A percentile compares a stretch with the other conserved stretches of the same genome.
phyloP scores from a whole-genome alignment of 345 rosid species.

The Bruguiera sexangula region DNA sequence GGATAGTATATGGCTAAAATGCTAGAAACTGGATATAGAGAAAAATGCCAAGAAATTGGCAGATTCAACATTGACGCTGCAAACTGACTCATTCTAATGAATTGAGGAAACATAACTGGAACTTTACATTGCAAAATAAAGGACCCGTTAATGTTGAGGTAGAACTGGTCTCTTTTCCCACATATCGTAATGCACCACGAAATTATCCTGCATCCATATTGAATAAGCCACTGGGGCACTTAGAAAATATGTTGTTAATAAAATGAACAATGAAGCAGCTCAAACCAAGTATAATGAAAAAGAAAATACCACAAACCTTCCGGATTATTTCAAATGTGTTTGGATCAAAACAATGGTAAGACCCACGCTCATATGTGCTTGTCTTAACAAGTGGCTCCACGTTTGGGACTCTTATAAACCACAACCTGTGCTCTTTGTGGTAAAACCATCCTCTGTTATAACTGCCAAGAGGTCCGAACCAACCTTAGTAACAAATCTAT shows the following conservation, averaged over 20 bases:
- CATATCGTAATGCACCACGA: slow-evolving; percentile 66
- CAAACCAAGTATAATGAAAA: background rate
- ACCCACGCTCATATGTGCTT: slow-evolving; percentile 67
- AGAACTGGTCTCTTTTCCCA: slow-evolving; percentile 88
- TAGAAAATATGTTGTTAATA: background rate
- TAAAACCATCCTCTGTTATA: slow-evolving; percentile 86
- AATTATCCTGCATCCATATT: slow-evolving; percentile 63
- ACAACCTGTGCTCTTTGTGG: slow-evolving; percentile 73
- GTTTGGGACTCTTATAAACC: slow-evolving; percentile 70
- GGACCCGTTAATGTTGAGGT: slow-evolving; percentile 63
- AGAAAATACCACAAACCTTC: slow-evolving; percentile 53
- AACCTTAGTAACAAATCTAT: no score
- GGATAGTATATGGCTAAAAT: no score
- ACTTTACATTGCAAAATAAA: slow-evolving; percentile 59
- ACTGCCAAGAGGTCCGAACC: slow-evolving; percentile 42
- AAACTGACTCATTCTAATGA: slow-evolving; percentile 34
- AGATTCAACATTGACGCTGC: slow-evolving; percentile 27
- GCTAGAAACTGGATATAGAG: no score
- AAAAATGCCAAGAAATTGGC: slow-evolving; percentile 3
- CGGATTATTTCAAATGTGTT: slow-evolving; percentile 62
- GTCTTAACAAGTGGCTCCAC: slow-evolving; percentile 88
- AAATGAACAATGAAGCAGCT: background rate
- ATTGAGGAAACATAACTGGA: slow-evolving; percentile 22
- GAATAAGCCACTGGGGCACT: background rate
- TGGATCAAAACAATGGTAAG: slow-evolving; percentile 88